Conservation (phyloP, 495 filamentous ascomycete genomes). For the Platismatia glauca region DNA sequence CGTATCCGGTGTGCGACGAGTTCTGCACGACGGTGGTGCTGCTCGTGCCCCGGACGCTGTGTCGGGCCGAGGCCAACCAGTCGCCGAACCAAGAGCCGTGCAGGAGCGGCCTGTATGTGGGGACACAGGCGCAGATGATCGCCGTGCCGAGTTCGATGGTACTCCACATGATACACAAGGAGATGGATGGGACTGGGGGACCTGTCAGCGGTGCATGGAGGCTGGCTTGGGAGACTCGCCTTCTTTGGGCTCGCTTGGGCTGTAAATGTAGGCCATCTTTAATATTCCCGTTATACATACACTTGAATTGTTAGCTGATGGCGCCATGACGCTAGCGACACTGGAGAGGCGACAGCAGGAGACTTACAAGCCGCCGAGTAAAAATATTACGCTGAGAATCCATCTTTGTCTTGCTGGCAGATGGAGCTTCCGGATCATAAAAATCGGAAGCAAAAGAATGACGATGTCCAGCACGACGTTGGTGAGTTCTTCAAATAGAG, state of each 20-base stretch:
- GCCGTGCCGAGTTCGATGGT: neutral
- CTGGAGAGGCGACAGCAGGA: neutral
- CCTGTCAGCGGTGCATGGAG: neutral
- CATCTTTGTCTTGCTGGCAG: neutral
- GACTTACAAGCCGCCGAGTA: neutral
- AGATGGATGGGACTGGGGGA: neutral
- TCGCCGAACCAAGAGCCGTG: conserved; percentile 26
- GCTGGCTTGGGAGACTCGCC: neutral
- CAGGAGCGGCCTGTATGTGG: conserved; percentile 2
- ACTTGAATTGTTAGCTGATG: neutral
- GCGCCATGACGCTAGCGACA: neutral
- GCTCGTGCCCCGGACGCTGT: neutral
- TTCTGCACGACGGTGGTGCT: neutral
- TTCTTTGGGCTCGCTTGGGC: neutral
- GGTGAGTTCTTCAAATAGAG: neutral
- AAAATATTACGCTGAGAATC: neutral
- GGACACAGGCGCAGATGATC: neutral
- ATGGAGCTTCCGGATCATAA: neutral
- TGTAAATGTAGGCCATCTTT: neutral
- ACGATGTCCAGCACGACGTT: neutral
- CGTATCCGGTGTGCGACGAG: neutral
- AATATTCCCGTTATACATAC: neutral
- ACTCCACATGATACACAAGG: neutral
- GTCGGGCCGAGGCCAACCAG: neutral
- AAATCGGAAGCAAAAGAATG: neutral